These are phyloP conservation scores for Triticum dicoccoides DNA, from an alignment of 176 grass and related monocot species.

Conservation along the genomic window DNA sequence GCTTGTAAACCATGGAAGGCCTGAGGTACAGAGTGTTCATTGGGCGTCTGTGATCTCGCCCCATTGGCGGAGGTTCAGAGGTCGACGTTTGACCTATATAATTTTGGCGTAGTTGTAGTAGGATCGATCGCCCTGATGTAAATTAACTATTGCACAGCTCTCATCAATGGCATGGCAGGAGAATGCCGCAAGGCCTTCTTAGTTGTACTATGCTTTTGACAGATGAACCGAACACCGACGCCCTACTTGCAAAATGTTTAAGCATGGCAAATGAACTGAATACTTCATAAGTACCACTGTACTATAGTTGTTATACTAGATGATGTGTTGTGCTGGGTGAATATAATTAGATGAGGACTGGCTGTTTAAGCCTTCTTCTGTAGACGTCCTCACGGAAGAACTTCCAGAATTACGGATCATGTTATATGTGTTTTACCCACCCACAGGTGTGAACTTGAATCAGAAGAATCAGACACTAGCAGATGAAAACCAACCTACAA, in stretches of 20 bases:
- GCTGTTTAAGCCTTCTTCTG: neutral
- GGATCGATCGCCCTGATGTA: conserved; percentile 30
- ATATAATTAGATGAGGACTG: neutral
- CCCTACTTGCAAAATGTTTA: neutral
- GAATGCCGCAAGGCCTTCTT: conserved; percentile 1
- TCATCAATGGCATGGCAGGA: neutral
- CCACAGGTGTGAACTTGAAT: neutral
- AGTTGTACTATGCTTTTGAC: neutral
- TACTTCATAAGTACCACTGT: too few species aligned
- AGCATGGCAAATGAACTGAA: neutral
- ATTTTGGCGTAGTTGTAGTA: neutral
- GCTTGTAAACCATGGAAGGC: conserved; percentile 37
- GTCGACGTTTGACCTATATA: conserved; percentile 11
- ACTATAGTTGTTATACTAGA: too few species aligned
- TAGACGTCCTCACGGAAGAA: neutral
- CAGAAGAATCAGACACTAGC: neutral
- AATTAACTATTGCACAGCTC: conserved; percentile 26
- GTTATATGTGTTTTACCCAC: neutral
- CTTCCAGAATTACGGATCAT: too few species aligned
- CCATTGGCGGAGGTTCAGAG: conserved; percentile 10
- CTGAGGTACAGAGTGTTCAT: neutral
- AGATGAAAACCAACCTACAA: neutral
- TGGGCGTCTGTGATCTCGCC: conserved; percentile 3
- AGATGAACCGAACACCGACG: neutral
- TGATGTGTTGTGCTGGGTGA: too few species aligned